Evolutionary conservation across 2,329 filamentous ascomycete genomes (phyloP).

Genomic region (Blastomyces silverae): DNA sequence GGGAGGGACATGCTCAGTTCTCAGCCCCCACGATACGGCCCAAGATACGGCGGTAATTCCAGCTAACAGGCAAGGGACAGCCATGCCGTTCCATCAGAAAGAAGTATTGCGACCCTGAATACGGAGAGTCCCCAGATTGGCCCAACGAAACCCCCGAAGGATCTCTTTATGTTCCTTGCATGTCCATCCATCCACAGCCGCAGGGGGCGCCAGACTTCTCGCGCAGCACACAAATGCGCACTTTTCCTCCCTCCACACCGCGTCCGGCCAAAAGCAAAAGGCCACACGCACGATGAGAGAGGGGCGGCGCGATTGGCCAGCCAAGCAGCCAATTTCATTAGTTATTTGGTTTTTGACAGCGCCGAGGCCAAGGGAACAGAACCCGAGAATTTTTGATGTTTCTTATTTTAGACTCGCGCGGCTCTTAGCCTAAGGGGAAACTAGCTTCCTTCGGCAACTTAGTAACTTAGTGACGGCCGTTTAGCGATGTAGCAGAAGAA

Average conservation of each 20-base stretch:
- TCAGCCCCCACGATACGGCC: slow-evolving; percentile 1
- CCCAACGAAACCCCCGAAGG: not conserved
- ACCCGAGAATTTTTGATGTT: not conserved
- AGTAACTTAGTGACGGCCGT: too few species aligned
- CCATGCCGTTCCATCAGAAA: not conserved
- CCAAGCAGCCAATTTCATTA: not conserved
- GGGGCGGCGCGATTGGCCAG: not conserved
- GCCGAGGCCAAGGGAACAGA: not conserved
- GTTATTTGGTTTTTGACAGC: too few species aligned
- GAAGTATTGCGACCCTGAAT: not conserved
- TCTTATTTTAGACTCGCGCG: not conserved
- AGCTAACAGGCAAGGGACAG: not conserved
- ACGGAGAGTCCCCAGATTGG: not conserved
- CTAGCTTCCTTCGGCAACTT: too few species aligned
- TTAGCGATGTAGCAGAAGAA: too few species aligned
- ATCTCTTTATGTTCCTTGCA: not conserved
- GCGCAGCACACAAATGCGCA: not conserved
- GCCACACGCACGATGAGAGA: too few species aligned
- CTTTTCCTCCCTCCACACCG: too few species aligned
- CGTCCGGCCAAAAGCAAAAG: too few species aligned
- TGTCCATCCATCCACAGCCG: not conserved
- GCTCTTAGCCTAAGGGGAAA: too few species aligned
- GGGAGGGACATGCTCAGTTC: not conserved
- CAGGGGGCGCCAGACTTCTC: not conserved
- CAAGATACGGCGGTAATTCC: not conserved